Evolutionary conservation across 306 rosid genomes (phyloP).

Genomic region (Cyclanthera cordifolia): DNA sequence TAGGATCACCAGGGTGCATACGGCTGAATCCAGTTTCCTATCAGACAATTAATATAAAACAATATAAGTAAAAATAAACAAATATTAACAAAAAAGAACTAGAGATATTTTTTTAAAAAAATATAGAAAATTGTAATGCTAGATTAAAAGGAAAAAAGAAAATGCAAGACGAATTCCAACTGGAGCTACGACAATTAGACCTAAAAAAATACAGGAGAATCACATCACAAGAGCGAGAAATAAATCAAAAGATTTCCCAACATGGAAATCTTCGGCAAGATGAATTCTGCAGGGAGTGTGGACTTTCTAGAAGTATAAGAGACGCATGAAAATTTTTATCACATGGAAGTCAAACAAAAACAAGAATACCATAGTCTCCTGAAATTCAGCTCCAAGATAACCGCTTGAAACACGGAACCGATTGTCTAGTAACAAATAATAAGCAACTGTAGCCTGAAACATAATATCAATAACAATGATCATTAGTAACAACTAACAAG

Average conservation of each 20-base stretch:
- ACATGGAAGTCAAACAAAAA: too few species aligned
- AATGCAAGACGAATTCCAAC: background rate
- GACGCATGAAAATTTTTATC: too few species aligned
- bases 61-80: background rate
- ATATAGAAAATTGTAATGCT: background rate
- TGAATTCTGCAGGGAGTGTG: background rate
- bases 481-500: background rate
- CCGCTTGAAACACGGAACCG: conserved; percentile 82
- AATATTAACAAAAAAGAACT: background rate
- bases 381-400: conserved; percentile 95
- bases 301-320: background rate
- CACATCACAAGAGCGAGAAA: too few species aligned
- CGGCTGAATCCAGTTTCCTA: conserved; percentile 55
- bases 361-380: conserved; percentile 64
- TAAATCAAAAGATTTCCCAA: too few species aligned
- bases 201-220: background rate
- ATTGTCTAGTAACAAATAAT: conserved; percentile 81
- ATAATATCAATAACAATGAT: conserved; percentile 13
- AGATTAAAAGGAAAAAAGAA: too few species aligned
- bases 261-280: background rate
- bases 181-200: background rate
- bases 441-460: conserved; percentile 96
- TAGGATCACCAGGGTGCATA: conserved; percentile 42
- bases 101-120: background rate
- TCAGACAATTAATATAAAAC: background rate